Evolutionary conservation across 768 basidiomycete species (phyloP), one percentile per base, ranked within the genome.

Genomic region (Boletus rufocinnamomeus): DNA sequence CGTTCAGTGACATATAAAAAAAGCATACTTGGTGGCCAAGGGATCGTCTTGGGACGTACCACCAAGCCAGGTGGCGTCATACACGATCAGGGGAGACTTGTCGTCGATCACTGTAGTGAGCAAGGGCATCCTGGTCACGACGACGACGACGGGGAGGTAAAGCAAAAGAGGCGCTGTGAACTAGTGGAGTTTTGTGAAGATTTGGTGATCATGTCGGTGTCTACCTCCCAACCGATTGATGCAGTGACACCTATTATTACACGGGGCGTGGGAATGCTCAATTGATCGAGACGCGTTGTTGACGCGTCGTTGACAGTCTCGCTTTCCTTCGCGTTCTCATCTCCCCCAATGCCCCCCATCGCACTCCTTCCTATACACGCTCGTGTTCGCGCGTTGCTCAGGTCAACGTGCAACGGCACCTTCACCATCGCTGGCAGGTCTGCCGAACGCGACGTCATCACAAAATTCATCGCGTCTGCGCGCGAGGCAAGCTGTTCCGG

Each of bases 361-460:
- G 57, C 73, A 59, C 64, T 76, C 50, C 64, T 77, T 77, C 69
- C 77, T 68, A 61, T 87, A 79, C 61, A 74, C 80, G 35, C 83
- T 82, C 87, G 88, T 56, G 84, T 82, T 37, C 85, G 88, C 53
- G 85, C 86, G 53, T 74, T 90, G 38, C 81, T 93, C 56, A 85
- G 91, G 48, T 77, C 89, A 17, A 89, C 87, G 0, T 88, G 82
- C 70, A 86, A 89, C 60, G 78, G 77, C 46, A 61, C 71, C 30
- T 72, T 77, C 48, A 68, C 76, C 25, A 82, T 93, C 58, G 80
- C 87, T 40, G 91, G 91, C 41, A 89, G 92, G 63, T 80, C 84
- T 30, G 60, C 70, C 0, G 90, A 94, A 72, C 85, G 84, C 61
- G 77, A 75, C 19, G 69, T 70, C 16, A 84, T 93, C 66, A 70